A percentile compares a stretch with the other conserved stretches of the same genome.
These are phyloP conservation scores for Dillenia turbinata DNA, from an alignment of 164 flowering plant species.

Conservation along the genomic window DNA sequence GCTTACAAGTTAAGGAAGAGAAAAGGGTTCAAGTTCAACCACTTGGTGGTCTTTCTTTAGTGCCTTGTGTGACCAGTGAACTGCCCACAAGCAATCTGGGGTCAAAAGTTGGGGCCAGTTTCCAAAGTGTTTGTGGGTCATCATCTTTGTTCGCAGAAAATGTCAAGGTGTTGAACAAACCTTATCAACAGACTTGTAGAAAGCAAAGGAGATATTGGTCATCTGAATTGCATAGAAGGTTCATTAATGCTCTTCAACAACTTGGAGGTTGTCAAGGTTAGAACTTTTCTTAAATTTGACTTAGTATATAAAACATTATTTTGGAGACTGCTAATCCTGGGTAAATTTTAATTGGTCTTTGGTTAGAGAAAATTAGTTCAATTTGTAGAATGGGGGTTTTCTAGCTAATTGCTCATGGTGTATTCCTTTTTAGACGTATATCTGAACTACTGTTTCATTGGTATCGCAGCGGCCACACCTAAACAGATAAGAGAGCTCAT, in stretches of 20 bases:
- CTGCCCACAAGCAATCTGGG: conserved; percentile 14
- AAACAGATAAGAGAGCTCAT: conserved; percentile 19
- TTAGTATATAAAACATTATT: too few species aligned
- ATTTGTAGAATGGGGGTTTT: too few species aligned
- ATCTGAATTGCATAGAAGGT: conserved; percentile 81
- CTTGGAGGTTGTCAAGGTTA: conserved; percentile 89
- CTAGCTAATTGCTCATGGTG: too few species aligned
- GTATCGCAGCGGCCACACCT: conserved; percentile 22
- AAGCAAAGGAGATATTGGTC: conserved; percentile 96
- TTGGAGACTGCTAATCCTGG: too few species aligned
- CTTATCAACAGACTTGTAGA: conserved; percentile 36
- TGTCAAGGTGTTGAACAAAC: conserved; percentile 10
- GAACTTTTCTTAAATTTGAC: neutral
- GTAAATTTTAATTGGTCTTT: too few species aligned
- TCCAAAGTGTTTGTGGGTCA: conserved; percentile 24
- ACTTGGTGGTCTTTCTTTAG: conserved; percentile 36
- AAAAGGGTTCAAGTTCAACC: conserved; percentile 20
- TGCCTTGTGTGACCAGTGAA: conserved; percentile 40
- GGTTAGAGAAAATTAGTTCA: too few species aligned
- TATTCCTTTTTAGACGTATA: too few species aligned
- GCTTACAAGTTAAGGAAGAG: conserved; percentile 25
- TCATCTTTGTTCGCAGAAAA: conserved; percentile 20
- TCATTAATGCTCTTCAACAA: conserved; percentile 70
- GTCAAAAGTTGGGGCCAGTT: conserved; percentile 17
- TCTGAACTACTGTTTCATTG: neutral